Conservation (phyloP, 352 stramenopile genomes). For the Thraustotheca clavata region DNA sequence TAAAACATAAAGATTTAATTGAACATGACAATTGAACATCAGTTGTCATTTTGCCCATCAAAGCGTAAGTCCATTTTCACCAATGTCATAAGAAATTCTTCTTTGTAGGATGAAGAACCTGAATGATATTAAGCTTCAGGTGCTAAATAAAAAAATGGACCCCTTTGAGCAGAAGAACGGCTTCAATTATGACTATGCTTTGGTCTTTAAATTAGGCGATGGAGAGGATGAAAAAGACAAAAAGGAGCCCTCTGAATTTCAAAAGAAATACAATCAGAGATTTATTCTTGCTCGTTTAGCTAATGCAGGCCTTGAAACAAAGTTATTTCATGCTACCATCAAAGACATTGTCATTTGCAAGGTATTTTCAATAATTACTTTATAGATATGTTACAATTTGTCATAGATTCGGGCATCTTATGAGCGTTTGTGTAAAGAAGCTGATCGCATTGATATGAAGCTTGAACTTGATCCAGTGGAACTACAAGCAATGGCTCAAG, state of each 20-base stretch:
- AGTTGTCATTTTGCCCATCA: slow-evolving; percentile 10
- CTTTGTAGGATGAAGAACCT: slow-evolving; percentile 6
- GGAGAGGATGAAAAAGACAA: slow-evolving; percentile 54
- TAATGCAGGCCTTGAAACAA: slow-evolving; percentile 64
- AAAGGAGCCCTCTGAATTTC: slow-evolving; percentile 32
- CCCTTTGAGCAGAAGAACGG: slow-evolving; percentile 54
- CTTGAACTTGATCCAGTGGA: slow-evolving; percentile 58
- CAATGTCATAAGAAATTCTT: not conserved
- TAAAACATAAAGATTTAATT: not conserved
- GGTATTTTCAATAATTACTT: slow-evolving; percentile 18
- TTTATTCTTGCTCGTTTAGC: slow-evolving; percentile 57
- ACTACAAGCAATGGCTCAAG: slow-evolving; percentile 45
- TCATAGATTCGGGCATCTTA: slow-evolving; percentile 37
- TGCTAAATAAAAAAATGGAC: slow-evolving; percentile 49
- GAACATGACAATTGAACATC: not conserved
- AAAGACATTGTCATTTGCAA: slow-evolving; percentile 72
- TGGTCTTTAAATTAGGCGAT: slow-evolving; percentile 77
- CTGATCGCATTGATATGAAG: slow-evolving; percentile 69
- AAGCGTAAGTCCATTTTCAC: not conserved
- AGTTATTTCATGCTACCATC: slow-evolving; percentile 71
- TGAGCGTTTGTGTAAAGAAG: slow-evolving; percentile 54
- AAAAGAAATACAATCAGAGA: slow-evolving; percentile 69
- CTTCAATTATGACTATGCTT: slow-evolving; percentile 73
- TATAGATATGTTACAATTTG: not conserved
- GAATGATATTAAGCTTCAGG: slow-evolving; percentile 16